A percentile compares a stretch with the other conserved stretches of the same genome.
Evolutionary conservation across 2,329 filamentous ascomycete genomes (phyloP).

Genomic region (Fusarium pininemorale): DNA sequence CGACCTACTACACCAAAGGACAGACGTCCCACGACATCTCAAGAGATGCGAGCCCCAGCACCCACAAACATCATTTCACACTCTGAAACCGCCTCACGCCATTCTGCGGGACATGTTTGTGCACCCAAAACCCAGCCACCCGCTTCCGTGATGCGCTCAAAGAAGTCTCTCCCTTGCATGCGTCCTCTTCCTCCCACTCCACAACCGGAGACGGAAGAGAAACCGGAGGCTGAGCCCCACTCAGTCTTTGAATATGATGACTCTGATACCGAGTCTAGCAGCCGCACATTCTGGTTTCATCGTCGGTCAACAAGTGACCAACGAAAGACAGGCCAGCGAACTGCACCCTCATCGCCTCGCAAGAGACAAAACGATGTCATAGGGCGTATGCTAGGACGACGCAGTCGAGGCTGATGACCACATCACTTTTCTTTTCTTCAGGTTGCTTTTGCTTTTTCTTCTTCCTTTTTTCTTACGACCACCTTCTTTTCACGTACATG

Average conservation of each 20-base stretch:
- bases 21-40: slow-evolving; percentile 17
- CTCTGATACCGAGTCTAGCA: slow-evolving; percentile 49
- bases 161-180: slow-evolving; percentile 43
- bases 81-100: slow-evolving; percentile 37
- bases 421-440: not conserved
- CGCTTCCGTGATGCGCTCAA: slow-evolving; percentile 33
- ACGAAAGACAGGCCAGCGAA: slow-evolving; percentile 35
- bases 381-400: slow-evolving; percentile 50
- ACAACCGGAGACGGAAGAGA: slow-evolving; percentile 29
- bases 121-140: slow-evolving; percentile 22
- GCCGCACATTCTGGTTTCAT: slow-evolving; percentile 56
- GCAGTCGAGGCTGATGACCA: slow-evolving; percentile 37
- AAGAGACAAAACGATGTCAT: slow-evolving; percentile 50
- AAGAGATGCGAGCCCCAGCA: slow-evolving; percentile 17
- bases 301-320: slow-evolving; percentile 49
- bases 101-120: slow-evolving; percentile 38
- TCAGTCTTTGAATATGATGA: slow-evolving; percentile 63
- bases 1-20: slow-evolving; percentile 30
- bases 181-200: slow-evolving; percentile 37
- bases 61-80: slow-evolving; percentile 16
- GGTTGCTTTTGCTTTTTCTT: not conserved
- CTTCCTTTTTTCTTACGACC: not conserved
- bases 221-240: slow-evolving; percentile 35
- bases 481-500: slow-evolving; percentile 20
- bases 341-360: slow-evolving; percentile 38